These are phyloP conservation scores for Penicillium coprophilum DNA, from an alignment of 495 filamentous ascomycete species.

Conservation along the genomic window DNA sequence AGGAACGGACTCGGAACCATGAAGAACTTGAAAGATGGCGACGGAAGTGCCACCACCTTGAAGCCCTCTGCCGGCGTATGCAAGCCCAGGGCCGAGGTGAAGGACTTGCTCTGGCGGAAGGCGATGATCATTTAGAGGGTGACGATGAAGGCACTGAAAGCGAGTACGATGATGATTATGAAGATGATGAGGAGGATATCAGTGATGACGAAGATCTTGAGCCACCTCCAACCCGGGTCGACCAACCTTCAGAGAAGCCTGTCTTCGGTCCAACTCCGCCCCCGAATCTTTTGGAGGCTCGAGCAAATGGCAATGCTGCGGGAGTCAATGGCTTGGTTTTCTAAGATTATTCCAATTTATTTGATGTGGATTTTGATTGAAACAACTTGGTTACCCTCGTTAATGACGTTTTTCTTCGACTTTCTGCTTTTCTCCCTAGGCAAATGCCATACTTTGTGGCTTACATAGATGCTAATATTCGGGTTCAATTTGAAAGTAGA, in stretches of 20 bases:
- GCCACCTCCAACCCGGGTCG: conserved; percentile 38
- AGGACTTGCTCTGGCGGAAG: conserved; percentile 53
- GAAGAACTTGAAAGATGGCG: conserved; percentile 76
- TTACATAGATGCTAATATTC: background rate
- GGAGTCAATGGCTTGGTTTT: conserved; percentile 47
- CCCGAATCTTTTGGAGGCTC: conserved; percentile 47
- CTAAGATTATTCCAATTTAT: conserved; percentile 4
- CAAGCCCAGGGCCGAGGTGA: conserved; percentile 82
- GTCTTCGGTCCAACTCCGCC: conserved; percentile 58
- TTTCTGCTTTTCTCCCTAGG: background rate
- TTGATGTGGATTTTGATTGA: conserved; percentile 8
- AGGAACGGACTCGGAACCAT: conserved; percentile 81
- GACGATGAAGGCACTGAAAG: conserved; percentile 72
- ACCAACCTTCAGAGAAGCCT: conserved; percentile 48
- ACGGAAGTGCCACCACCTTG: conserved; percentile 89
- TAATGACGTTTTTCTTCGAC: background rate
- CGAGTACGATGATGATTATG: conserved; percentile 69
- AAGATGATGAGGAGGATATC: conserved; percentile 61
- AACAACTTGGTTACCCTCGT: conserved; percentile 1
- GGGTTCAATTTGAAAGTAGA: background rate
- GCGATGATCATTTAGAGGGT: conserved; percentile 51
- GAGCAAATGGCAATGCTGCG: conserved; percentile 45
- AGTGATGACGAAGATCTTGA: conserved; percentile 70
- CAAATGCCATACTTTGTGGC: background rate
- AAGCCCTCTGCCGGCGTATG: conserved; percentile 90